Evolutionary conservation across 345 rosid species (phyloP).

Genomic region (Lepidium africanum): DNA sequence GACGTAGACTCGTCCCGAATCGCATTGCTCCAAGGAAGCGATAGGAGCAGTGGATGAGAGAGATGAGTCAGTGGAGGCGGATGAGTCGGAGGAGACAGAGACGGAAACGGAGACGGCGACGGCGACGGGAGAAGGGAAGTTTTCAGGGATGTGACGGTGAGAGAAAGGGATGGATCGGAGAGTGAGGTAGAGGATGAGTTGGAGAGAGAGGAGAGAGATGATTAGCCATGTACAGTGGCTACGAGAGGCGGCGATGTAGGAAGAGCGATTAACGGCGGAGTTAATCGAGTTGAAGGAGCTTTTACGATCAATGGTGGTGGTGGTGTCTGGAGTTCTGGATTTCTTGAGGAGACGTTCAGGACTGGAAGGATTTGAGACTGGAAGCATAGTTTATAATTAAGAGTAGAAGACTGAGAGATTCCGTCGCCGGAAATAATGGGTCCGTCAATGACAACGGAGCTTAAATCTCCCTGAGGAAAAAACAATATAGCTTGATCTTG

Average conservation of each 20-base stretch:
- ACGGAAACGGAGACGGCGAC: not conserved
- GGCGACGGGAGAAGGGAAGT: slow-evolving; percentile 24
- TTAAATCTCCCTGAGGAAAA: not conserved
- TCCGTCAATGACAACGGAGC: slow-evolving; percentile 6
- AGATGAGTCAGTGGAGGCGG: not conserved
- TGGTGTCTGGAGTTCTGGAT: slow-evolving; percentile 23
- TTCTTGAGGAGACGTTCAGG: slow-evolving; percentile 34
- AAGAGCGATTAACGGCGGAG: slow-evolving; percentile 21
- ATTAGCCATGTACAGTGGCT: slow-evolving; percentile 55
- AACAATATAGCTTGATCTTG: not conserved
- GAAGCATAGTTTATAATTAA: slow-evolving; percentile 35
- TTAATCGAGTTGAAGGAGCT: slow-evolving; percentile 37
- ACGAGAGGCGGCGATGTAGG: slow-evolving; percentile 29
- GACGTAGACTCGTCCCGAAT: slow-evolving; percentile 56
- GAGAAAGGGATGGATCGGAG: slow-evolving; percentile 46
- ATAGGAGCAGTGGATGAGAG: not conserved
- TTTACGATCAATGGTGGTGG: slow-evolving; percentile 30
- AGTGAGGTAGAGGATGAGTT: slow-evolving; percentile 49
- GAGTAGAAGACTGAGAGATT: not conserved
- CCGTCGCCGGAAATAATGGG: slow-evolving; percentile 27
- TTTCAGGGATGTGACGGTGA: slow-evolving; percentile 21
- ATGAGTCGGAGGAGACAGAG: not conserved
- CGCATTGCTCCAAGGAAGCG: slow-evolving; percentile 21
- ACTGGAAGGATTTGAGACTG: slow-evolving; percentile 37
- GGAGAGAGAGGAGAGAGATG: slow-evolving; percentile 47